Evolutionary conservation across 148 eudicot species (phyloP).

Genomic region (Cornus controversa): DNA sequence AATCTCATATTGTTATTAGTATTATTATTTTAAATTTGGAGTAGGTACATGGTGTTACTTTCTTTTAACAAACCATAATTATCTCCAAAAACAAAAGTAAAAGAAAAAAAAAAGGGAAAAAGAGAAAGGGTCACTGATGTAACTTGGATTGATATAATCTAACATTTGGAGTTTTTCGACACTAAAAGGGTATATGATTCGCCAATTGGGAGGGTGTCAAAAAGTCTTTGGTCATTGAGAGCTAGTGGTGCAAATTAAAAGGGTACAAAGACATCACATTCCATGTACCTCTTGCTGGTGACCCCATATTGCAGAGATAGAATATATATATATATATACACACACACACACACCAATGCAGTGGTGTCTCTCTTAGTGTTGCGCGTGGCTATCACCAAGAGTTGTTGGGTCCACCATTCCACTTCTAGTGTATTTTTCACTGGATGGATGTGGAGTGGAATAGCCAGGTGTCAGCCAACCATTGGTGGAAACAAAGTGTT

Average conservation of each 20-base stretch:
- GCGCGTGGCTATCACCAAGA: not conserved
- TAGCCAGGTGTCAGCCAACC: not conserved
- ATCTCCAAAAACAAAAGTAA: not conserved
- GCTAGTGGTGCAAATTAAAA: conserved; percentile 18
- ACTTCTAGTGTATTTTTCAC: not conserved
- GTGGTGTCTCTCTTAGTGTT: not conserved
- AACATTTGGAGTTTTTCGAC: not conserved
- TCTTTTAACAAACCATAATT: not conserved
- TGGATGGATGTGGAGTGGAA: not conserved
- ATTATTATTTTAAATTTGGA: too few relatives aligned
- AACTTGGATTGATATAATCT: not conserved
- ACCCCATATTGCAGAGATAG: not conserved
- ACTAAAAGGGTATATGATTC: conserved; percentile 10
- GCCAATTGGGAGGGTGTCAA: not conserved
- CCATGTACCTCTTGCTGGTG: not conserved
- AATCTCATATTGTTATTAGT: too few relatives aligned
- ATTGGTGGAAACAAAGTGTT: too few relatives aligned
- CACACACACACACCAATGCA: not conserved
- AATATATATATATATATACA: not conserved
- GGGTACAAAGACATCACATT: conserved; percentile 2
- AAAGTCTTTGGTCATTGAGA: not conserved
- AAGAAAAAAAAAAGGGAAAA: not conserved
- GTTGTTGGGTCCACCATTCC: conserved; percentile 1
- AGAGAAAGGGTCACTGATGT: not conserved
- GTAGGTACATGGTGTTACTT: not conserved